phyloP scores from a whole-genome alignment of 257 asterid genomes.

The Verbena officinalis region DNA sequence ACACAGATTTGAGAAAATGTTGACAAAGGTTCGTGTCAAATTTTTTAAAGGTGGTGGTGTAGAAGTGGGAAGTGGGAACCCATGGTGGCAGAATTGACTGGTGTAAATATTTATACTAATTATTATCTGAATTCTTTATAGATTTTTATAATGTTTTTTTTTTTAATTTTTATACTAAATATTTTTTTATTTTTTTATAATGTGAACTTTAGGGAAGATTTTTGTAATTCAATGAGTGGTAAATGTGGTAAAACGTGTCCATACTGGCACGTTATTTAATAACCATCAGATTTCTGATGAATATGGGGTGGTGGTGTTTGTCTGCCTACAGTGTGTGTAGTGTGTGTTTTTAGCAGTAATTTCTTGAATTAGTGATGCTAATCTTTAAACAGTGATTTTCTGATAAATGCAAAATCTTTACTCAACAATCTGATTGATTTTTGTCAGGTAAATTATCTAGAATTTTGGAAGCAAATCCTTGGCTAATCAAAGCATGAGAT shows the following conservation, averaged over 20 bases:
- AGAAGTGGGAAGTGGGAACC: constrained; percentile 25
- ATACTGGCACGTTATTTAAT: not conserved
- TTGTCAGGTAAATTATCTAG: too few species aligned
- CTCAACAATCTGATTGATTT: too few species aligned
- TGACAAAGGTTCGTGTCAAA: constrained; percentile 10
- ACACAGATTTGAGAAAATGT: not conserved
- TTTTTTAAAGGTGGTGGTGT: not conserved
- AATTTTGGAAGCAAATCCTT: not conserved
- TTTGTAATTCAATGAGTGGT: not conserved
- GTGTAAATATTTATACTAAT: not conserved
- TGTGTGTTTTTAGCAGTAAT: not conserved
- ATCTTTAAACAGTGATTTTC: not conserved
- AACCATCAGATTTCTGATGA: not conserved
- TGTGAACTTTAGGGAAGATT: not conserved
- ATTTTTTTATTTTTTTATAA: too few species aligned
- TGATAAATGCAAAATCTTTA: not conserved
- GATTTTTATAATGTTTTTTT: not conserved
- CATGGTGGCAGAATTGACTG: constrained; percentile 3
- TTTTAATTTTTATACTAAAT: too few species aligned
- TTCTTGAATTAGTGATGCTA: not conserved
- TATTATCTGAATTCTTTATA: too few species aligned
- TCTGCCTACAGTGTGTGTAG: not conserved
- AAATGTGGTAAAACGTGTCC: not conserved
- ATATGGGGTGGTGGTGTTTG: not conserved
- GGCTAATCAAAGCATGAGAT: not conserved